Base-by-base conservation (phyloP, 768 basidiomycete species). In the Scleroderma citrinum region DNA sequence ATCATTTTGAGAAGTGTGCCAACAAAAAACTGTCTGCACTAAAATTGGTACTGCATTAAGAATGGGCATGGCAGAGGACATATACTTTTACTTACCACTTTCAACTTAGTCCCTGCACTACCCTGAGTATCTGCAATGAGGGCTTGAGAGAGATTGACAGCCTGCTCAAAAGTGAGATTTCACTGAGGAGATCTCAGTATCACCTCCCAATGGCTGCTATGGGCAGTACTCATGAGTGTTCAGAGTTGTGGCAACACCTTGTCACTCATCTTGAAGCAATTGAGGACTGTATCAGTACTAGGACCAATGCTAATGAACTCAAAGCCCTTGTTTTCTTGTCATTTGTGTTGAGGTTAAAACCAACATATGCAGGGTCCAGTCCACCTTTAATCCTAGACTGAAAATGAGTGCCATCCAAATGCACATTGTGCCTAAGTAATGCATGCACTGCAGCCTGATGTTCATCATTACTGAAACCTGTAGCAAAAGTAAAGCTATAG, bases 111-210 rank as follows among this genome's bases (percentile, higher is more conserved):
- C 5, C 26, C 24, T 2, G 10, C 8, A 7, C 7, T 39, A 23
- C 45, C 39, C 20, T 51, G 42, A 3, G 48, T 7, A 14, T 53
- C 52, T 4, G 12, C 23, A 5, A 12, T 11, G 44, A 53, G 52
- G 5, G 42, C 52, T 13, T 29, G 4, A 10, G 34, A 21, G 1
- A 53, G 35, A 19, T 50, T 52, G 7, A 23, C 26, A 1, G 44
- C 56, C 20, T 52, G 47, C 29, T 57, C 48, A 6, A 47, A 52
- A 31, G 48, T 19, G 20, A 52, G 36, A 31, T 48, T 48, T 50
- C 50, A 55, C 36, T 36, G 40, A 10, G 37, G 21, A 26, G 47
- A 48, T 29, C 42, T 21, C 34, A 53, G 19, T 13, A 49, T 24
- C 6, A 34, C 31, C 32, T 52, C 42, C 51, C 47, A 49, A 19